Base-by-base conservation (phyloP, 805 yeast species). In the Cyberlindnera lachancei region DNA sequence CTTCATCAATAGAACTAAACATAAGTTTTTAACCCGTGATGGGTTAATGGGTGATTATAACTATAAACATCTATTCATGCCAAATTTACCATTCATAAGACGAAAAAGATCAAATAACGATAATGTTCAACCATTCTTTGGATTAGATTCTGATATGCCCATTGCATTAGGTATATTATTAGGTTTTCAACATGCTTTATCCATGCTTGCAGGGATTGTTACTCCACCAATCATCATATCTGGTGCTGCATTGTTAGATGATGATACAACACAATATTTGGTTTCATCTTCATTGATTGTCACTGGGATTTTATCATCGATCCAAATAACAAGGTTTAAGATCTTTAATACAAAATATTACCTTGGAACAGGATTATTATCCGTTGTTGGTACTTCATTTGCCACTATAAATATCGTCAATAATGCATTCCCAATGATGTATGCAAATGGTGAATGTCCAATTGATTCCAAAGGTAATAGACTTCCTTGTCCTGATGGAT, bases 161-260 rank as follows among this genome's bases (percentile, higher is more conserved):
- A 45, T 86, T n/a, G 45, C 81, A 7, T 62, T 87, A 36, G 94
- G 94, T 2, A 55, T 81, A 35, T 35, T 87, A 8, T 68, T 88
- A 21, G 96, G 96, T 14, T 67, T 87, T 41, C 96, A 87, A 61
- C 96, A 87, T 53, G 63, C 94, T 2, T 56, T 87, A 42, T 76
- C 96, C 18, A 87, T 88, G 95, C 61, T 87, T 60, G 96, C 95
- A 12, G 96, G 96, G 48, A 73, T 87, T 30, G 80, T 82, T 22
- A 64, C 92, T 6, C 95, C 96, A 7, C 90, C 95, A 3, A 60
- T 87, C 34, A 63, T 87, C 42, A 81, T 85, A 29, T 64, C 87
- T 0, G 46, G 66, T 10, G 55, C 70, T 18, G 90, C 90, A 7
- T 68, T 80, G 52, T 63, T 87, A 29, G 60, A 56, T 22, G 45